Percentiles rank a stretch among this genome's conserved stretches.
These are phyloP conservation scores for Ottelia alismoides DNA, from an alignment of 106 monocot genomes.

Conservation along the genomic window DNA sequence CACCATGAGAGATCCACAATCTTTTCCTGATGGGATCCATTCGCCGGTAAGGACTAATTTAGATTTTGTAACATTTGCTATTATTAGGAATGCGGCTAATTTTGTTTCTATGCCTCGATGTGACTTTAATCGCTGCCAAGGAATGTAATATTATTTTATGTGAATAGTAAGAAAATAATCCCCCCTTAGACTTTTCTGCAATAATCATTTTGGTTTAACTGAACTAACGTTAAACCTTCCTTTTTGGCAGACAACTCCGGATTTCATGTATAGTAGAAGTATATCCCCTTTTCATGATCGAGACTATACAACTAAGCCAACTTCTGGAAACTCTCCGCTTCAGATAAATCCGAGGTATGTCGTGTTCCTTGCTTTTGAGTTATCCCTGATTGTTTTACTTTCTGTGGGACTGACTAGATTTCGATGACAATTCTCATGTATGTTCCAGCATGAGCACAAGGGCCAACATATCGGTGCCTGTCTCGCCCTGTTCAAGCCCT, in stretches of 20 bases:
- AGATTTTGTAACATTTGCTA: neutral
- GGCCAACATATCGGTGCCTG: slow-evolving; percentile 53
- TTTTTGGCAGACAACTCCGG: slow-evolving; percentile 15
- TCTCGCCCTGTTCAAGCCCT: slow-evolving; percentile 67
- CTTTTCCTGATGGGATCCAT: slow-evolving; percentile 24
- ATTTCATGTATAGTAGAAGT: slow-evolving; percentile 22
- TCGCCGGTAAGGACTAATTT: slow-evolving; percentile 14
- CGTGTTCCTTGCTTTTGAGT: neutral
- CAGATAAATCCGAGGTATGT: slow-evolving; percentile 23
- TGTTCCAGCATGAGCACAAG: slow-evolving; percentile 16
- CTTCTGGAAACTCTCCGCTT: slow-evolving; percentile 8
- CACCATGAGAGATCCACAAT: slow-evolving; percentile 18
- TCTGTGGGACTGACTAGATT: neutral
- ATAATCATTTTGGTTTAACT: no score
- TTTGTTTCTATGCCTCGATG: no score
- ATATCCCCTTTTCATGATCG: slow-evolving; percentile 34
- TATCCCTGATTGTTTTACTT: neutral
- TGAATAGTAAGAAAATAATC: no score
- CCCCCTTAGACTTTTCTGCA: no score
- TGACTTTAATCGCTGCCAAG: no score
- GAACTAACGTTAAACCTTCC: no score
- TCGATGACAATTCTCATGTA: neutral
- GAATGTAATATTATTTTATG: no score
- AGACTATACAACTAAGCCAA: slow-evolving; percentile 15
- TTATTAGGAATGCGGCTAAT: neutral